Conservation (phyloP, 768 basidiomycete genomes). For the Cystofilobasidium capitatum region DNA sequence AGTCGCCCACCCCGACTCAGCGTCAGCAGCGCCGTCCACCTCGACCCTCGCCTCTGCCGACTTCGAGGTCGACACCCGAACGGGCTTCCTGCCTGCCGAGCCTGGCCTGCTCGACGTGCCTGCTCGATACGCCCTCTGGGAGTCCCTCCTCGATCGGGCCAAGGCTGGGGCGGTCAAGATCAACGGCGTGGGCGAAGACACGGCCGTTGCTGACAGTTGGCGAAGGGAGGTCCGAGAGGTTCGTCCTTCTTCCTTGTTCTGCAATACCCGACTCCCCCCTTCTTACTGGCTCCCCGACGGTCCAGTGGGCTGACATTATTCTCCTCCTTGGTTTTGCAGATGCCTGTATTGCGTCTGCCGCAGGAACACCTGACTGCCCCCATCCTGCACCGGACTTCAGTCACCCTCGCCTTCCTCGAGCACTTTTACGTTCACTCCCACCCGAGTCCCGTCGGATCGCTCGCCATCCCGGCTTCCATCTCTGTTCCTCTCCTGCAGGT, state of each 20-base stretch:
- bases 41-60: conserved; percentile 68
- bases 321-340: conserved; percentile 41
- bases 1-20: conserved; percentile 28
- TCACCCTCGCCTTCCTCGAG: conserved; percentile 77
- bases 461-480: conserved; percentile 56
- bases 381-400: conserved; percentile 70
- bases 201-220: conserved; percentile 43
- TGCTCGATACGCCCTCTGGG: conserved; percentile 61
- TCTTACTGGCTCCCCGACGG: background rate
- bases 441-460: background rate
- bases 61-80: conserved; percentile 83
- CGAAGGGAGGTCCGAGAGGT: conserved; percentile 43
- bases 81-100: conserved; percentile 75
- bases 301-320: background rate
- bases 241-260: background rate
- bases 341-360: conserved; percentile 57
- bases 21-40: conserved; percentile 42
- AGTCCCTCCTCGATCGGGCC: conserved; percentile 50
- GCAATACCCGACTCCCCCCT: background rate
- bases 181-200: conserved; percentile 11
- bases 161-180: conserved; percentile 33
- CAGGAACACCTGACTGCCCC: conserved; percentile 51
- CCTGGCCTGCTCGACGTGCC: conserved; percentile 46
- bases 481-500: conserved; percentile 66
- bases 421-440: conserved; percentile 73